Base-by-base conservation (phyloP, 192 early-diverging fungal genomes). In the Irineochytrium annulatum region DNA sequence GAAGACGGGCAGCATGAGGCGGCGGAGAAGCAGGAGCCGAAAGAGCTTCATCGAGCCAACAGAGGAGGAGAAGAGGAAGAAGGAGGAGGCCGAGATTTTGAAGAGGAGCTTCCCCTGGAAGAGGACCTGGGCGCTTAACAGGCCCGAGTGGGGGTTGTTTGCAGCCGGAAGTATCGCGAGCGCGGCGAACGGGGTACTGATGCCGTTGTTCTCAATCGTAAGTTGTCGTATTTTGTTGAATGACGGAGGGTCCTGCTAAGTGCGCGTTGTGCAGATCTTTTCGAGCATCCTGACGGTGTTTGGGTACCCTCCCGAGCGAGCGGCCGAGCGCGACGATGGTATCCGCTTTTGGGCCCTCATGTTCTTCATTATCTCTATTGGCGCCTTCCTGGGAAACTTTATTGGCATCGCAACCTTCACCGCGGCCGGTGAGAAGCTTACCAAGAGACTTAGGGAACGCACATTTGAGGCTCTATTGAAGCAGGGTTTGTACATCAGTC, bases 351-450 rank as follows among this genome's bases (percentile, higher is more conserved):
- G 80, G 61, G 72, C 79, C 2, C 66, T 81, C n/a, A 72, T 83
- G 55, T 89, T 89, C 52, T 64, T 83, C 26, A 49, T 71, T 49
- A 85, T 88, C 64, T 80, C 79, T 43, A 63, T 79, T 43, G 82
- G 75, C 26, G 70, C 77, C n/a, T 80, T 88, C 57, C 22, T 82
- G 49, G 63, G 77, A 60, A 74, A 59, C 63, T 73, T 53, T 73
- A 51, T 61, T 49, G 73, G 59, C 56, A 78, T 71, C 51, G 70
- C 26, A 80, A 80, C 57, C 3, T 71, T 82, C 30, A 64, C 65
- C 13, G 63, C 68, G 24, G 72, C 74, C 52, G 59, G 68, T 20
- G 76, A 71, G 49, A 34, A 48, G 26, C 55, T 83, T 2, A 76
- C 75, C 17, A 26, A 51, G 20, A 67, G 69, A 19, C 64, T 83